These are phyloP conservation scores for Fusarium ambrosium DNA, from an alignment of 2,329 filamentous ascomycete species.

Conservation along the genomic window DNA sequence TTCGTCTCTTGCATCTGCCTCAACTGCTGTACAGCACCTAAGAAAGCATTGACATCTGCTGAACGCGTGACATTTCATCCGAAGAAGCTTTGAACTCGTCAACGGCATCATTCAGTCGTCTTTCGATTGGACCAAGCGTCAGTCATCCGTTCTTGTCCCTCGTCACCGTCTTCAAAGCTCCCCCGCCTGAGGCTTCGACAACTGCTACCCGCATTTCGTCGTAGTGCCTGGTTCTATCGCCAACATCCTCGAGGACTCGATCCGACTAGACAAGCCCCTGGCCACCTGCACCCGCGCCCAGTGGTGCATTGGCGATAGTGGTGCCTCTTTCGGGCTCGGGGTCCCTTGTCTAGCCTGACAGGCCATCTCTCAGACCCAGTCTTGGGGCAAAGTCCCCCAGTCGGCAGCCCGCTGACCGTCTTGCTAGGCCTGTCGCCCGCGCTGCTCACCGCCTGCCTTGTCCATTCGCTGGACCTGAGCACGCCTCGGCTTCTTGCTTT, in stretches of 20 bases:
- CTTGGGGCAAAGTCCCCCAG: slow-evolving; percentile 22
- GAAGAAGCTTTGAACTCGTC: slow-evolving; percentile 16
- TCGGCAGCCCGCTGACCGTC: slow-evolving; percentile 39
- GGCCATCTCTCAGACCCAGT: slow-evolving; percentile 41
- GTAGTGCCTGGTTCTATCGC: slow-evolving; percentile 8
- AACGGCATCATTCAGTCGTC: background rate
- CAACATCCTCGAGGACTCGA: slow-evolving; percentile 24
- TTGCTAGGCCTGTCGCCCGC: slow-evolving; percentile 37
- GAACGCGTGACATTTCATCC: background rate
- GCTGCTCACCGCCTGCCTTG: slow-evolving; percentile 47
- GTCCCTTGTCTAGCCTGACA: slow-evolving; percentile 40
- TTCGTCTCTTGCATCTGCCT: background rate
- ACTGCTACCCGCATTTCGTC: slow-evolving; percentile 9
- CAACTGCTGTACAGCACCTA: slow-evolving; percentile 1
- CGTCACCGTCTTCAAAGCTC: slow-evolving; percentile 25
- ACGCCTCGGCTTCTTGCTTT: slow-evolving; percentile 3
- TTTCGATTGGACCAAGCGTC: slow-evolving; percentile 21
- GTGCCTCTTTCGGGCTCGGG: slow-evolving; percentile 34
- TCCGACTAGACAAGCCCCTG: slow-evolving; percentile 34
- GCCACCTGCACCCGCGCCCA: slow-evolving; percentile 20
- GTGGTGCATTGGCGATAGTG: slow-evolving; percentile 33
- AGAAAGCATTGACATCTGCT: background rate
- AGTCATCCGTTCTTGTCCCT: slow-evolving; percentile 19
- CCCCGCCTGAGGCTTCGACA: slow-evolving; percentile 3
- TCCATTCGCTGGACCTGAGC: slow-evolving; percentile 39